These are phyloP conservation scores for Fusarium sp. DNA, from an alignment of 2,329 filamentous ascomycete genomes.

Conservation along the genomic window DNA sequence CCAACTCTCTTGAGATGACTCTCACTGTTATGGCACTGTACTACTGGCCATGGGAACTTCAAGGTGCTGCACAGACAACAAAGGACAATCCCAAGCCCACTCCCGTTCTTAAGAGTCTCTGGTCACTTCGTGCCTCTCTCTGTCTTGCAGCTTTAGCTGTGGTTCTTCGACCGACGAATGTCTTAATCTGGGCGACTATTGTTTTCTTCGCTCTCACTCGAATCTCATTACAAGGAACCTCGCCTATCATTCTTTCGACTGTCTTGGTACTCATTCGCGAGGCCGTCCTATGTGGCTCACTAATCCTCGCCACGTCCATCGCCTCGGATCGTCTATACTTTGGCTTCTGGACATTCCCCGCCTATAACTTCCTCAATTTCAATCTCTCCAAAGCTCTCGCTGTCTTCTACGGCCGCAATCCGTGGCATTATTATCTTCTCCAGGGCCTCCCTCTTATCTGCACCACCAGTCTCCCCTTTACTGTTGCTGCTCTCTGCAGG, in stretches of 20 bases:
- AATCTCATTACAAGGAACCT: conserved; percentile 52
- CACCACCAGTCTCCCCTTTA: conserved; percentile 85
- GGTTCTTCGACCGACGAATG: conserved; percentile 89
- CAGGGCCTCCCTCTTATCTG: conserved; percentile 91
- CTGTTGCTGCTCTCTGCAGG: conserved; percentile 72
- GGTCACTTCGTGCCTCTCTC: conserved; percentile 69
- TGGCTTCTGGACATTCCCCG: conserved; percentile 87
- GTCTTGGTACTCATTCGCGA: conserved; percentile 72
- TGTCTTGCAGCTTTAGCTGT: conserved; percentile 84
- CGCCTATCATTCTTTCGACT: conserved; percentile 59
- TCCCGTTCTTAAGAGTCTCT: conserved; percentile 46
- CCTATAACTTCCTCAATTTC: conserved; percentile 88
- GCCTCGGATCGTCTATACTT: conserved; percentile 84
- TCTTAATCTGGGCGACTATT: conserved; percentile 84
- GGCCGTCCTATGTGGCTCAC: conserved; percentile 71
- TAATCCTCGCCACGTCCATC: conserved; percentile 73
- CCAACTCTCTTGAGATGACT: conserved; percentile 93
- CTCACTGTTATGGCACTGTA: conserved; percentile 84
- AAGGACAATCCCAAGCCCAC: conserved; percentile 57
- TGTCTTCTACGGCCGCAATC: conserved; percentile 91
- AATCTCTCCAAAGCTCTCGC: conserved; percentile 90
- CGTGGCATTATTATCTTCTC: conserved; percentile 92
- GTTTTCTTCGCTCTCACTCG: conserved; percentile 62
- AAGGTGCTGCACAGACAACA: conserved; percentile 57
- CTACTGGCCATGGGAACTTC: conserved; percentile 88